Conservation (phyloP, 306 rosid genomes). For the Castanea sativa region DNA sequence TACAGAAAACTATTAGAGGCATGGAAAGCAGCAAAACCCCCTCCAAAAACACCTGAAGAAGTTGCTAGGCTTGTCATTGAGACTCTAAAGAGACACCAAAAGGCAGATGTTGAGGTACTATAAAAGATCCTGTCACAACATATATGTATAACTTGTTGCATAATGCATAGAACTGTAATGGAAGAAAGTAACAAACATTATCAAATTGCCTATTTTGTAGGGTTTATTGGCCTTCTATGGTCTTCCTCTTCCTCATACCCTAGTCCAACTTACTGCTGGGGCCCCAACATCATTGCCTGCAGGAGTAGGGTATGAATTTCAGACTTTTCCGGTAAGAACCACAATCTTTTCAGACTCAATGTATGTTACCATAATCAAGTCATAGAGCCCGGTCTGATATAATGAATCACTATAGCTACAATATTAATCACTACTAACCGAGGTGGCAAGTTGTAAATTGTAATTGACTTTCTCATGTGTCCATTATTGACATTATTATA, state of each 20-base stretch:
- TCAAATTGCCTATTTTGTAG: constrained; percentile 22
- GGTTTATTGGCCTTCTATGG: constrained; percentile 68
- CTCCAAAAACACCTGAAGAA: constrained; percentile 86
- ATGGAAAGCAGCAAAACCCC: constrained; percentile 71
- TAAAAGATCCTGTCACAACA: background rate
- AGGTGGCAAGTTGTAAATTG: too few species aligned
- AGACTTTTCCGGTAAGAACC: constrained; percentile 59
- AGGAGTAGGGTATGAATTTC: constrained; percentile 64
- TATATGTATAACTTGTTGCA: background rate
- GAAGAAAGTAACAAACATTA: background rate
- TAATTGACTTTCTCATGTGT: too few species aligned
- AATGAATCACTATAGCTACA: background rate
- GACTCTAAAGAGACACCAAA: constrained; percentile 65
- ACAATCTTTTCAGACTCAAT: background rate
- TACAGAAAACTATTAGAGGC: constrained; percentile 74
- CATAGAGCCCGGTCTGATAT: background rate
- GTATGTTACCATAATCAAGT: background rate
- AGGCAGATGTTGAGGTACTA: constrained; percentile 84
- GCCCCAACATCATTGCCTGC: constrained; percentile 51
- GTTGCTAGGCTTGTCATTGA: constrained; percentile 64
- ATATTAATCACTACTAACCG: too few species aligned
- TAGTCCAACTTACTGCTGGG: constrained; percentile 31
- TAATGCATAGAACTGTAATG: background rate
- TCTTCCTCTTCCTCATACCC: constrained; percentile 58
- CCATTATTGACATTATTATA: too few species aligned